A percentile compares a stretch with the other conserved stretches of the same genome.
Conservation (phyloP, 805 yeast species). For the Alloascoidea africana region DNA sequence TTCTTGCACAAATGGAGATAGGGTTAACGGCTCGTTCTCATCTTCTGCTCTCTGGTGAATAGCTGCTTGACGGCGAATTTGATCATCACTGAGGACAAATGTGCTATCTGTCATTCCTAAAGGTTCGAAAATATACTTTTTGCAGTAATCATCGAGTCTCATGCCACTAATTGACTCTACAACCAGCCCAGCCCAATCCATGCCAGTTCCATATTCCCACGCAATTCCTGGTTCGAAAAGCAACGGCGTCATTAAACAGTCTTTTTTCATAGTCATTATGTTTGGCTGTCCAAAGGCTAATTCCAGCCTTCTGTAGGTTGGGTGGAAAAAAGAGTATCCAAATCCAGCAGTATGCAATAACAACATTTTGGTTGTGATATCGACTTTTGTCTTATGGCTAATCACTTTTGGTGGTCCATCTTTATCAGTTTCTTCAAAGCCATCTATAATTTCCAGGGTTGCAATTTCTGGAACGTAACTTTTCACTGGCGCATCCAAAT, state of each 20-base stretch:
- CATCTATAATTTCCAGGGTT: constrained; percentile 13
- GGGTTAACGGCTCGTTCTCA: constrained; percentile 3
- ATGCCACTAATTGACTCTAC: constrained; percentile 17
- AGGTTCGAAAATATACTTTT: constrained; percentile 16
- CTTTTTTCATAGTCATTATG: neutral
- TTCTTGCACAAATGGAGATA: constrained; percentile 7
- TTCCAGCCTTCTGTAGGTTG: neutral
- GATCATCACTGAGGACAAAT: constrained; percentile 11
- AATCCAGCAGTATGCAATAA: constrained; percentile 25
- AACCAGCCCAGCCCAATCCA: constrained; percentile 23
- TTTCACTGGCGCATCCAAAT: constrained; percentile 17
- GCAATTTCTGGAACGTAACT: constrained; percentile 17
- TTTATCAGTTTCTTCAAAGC: constrained; percentile 13
- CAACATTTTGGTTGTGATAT: constrained; percentile 20
- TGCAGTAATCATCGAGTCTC: constrained; percentile 16
- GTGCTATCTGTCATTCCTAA: constrained; percentile 13
- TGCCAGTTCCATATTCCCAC: constrained; percentile 20
- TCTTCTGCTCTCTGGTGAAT: constrained; percentile 9
- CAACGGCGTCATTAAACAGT: constrained; percentile 13
- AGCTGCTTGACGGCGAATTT: constrained; percentile 10
- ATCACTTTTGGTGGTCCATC: constrained; percentile 9
- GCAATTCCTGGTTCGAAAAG: constrained; percentile 22
- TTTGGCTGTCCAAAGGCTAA: too few species aligned
- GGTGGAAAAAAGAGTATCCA: constrained; percentile 19
- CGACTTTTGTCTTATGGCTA: constrained; percentile 13